Evolutionary conservation across 768 basidiomycete genomes (phyloP), one percentile per base, ranked within the genome.

Genomic region (Boletus speciosus): DNA sequence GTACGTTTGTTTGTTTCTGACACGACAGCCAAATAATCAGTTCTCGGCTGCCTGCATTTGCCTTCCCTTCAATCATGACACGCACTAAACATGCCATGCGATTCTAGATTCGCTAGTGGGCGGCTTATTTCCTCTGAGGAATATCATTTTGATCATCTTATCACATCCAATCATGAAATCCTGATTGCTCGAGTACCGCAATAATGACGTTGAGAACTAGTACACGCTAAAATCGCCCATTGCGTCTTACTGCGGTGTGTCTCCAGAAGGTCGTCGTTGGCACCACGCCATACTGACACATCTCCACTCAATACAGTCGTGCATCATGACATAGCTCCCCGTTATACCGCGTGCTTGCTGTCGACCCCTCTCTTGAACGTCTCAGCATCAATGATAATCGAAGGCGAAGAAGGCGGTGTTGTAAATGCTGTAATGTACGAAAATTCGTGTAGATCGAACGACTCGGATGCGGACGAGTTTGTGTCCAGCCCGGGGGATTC

Each of bases 401-500:
- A 66, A 57, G 65, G 66, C 15, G 65, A 65, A 25, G 66, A 64
- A 48, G 67, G 59, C 50, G 61, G 67, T 51, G 69, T 71, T 25
- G 68, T 67, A 36, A 66, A 65, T 12, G 65, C 68, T 11, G 67
- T 69, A 34, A 67, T 31, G 44, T 69, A 65, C 29, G 70, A 71
- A 63, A 65, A 63, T 58, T 67, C 67, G 55, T 65, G 56, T 54
- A 69, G 39, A 45, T 71, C 67, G 16, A 60, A 65, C 36, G 57
- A 55, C 12, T 52, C 50, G 46, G 56, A 61, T 29, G 55, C 45
- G 27, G 56, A 38, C 12, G 57, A 57, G 34, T 40, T 52, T 14
- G 56, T 52, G 12, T 54, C 47, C 51, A 25, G 45, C 34, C 48
- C 51, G 2, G 58, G 66, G 8, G 60, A 64, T 41, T 61, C 49